These are phyloP conservation scores for Huiozyma sinensis DNA, from an alignment of 805 yeast genomes.

Conservation along the genomic window DNA sequence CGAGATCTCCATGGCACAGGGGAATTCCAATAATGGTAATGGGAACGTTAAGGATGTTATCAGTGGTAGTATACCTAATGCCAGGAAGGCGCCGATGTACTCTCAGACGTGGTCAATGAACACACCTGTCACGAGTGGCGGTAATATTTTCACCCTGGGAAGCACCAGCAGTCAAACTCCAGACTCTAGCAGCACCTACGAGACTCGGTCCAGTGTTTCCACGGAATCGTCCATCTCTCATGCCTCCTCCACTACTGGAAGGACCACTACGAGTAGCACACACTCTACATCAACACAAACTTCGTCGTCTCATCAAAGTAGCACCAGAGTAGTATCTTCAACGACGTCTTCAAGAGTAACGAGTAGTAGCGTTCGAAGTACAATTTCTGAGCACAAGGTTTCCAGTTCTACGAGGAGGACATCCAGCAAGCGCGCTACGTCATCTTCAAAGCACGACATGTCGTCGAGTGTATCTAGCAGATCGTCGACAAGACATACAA, in stretches of 20 bases:
- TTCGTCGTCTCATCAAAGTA: background rate
- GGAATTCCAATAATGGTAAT: constrained; percentile 16
- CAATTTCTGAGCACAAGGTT: background rate
- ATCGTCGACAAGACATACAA: no score
- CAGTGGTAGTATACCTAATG: constrained; percentile 34
- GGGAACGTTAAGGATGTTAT: constrained; percentile 16
- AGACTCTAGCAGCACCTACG: constrained; percentile 9
- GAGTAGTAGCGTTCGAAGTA: no score
- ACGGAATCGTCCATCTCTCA: background rate
- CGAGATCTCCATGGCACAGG: constrained; percentile 48
- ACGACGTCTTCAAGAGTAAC: no score
- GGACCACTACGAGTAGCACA: background rate
- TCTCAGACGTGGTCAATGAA: constrained; percentile 34
- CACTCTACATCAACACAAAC: background rate
- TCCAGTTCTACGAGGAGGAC: background rate
- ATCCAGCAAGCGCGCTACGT: background rate
- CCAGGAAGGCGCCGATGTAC: constrained; percentile 37
- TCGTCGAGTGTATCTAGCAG: no score
- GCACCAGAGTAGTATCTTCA: background rate
- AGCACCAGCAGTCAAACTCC: background rate
- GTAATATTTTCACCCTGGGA: constrained; percentile 19
- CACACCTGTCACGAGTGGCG: constrained; percentile 18
- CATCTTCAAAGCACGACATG: background rate
- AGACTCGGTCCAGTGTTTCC: background rate
- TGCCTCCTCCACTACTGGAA: background rate